A percentile compares a stretch with the other conserved stretches of the same genome.
Evolutionary conservation across 176 grass and related monocot genomes (phyloP).

Genomic region (Rhynchospora tenuis): DNA sequence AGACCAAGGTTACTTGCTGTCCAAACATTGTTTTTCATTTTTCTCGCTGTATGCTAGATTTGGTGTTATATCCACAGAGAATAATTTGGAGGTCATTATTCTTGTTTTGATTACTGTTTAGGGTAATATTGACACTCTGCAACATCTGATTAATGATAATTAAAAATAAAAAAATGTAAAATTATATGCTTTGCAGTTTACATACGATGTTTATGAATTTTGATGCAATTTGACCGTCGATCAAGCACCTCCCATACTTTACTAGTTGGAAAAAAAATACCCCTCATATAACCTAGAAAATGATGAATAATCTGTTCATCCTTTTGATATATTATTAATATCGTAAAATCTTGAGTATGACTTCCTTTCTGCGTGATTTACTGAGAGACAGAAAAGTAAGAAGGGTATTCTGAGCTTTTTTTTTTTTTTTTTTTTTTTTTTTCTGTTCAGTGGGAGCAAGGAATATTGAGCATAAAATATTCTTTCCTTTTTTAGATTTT

Average conservation of each 20-base stretch:
- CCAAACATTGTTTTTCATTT: background rate
- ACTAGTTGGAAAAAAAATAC: too few species aligned
- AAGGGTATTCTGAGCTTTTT: background rate
- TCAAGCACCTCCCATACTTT: too few species aligned
- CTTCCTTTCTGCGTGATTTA: background rate
- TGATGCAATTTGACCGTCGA: too few species aligned
- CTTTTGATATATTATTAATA: background rate
- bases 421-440: background rate
- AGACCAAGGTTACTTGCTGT: slow-evolving; percentile 38
- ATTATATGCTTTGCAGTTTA: too few species aligned
- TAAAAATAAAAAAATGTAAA: too few species aligned
- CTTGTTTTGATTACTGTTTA: too few species aligned
- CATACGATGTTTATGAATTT: too few species aligned
- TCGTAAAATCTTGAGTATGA: background rate
- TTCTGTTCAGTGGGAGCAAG: background rate
- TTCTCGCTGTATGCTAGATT: background rate
- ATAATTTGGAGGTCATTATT: background rate
- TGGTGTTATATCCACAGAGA: background rate
- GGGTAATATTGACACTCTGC: too few species aligned
- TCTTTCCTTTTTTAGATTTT: background rate
- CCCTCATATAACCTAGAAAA: background rate
- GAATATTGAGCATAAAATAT: background rate
- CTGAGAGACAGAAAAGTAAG: background rate
- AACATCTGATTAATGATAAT: too few species aligned
- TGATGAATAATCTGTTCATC: background rate